Conservation (phyloP, 176 grass and related monocot genomes). For the Pontederia paniculata region DNA sequence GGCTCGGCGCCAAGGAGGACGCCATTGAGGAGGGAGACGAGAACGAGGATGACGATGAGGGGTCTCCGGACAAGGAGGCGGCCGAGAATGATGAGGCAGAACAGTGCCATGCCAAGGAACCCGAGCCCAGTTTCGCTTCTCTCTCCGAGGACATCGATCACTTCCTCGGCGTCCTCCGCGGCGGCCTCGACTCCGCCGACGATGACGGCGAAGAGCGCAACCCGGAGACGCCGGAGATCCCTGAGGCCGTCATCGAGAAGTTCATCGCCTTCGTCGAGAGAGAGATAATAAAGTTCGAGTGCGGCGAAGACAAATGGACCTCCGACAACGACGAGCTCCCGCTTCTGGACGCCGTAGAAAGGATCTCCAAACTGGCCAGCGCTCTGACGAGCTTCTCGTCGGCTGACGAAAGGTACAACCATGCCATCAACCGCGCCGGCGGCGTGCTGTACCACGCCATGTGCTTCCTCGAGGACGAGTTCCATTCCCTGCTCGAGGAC, state of each 20-base stretch:
- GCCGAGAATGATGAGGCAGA: background rate
- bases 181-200: background rate
- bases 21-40: slow-evolving; percentile 19
- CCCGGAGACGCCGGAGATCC: slow-evolving; percentile 20
- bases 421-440: slow-evolving; percentile 45
- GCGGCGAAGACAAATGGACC: slow-evolving; percentile 40
- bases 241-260: slow-evolving; percentile 43
- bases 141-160: slow-evolving; percentile 56
- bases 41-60: slow-evolving; percentile 7
- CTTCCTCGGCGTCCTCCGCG: slow-evolving; percentile 30
- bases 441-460: slow-evolving; percentile 58
- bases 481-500: slow-evolving; percentile 48
- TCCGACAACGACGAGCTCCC: slow-evolving; percentile 19
- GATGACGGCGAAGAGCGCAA: slow-evolving; percentile 2
- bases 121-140: slow-evolving; percentile 22
- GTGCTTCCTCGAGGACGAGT: slow-evolving; percentile 79
- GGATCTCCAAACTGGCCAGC: slow-evolving; percentile 24
- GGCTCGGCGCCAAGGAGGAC: slow-evolving; percentile 11
- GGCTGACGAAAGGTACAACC: slow-evolving; percentile 21
- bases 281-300: slow-evolving; percentile 47
- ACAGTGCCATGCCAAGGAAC: slow-evolving; percentile 2
- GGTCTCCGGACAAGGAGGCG: background rate
- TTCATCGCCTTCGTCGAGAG: slow-evolving; percentile 50
- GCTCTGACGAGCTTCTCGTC: slow-evolving; percentile 21
- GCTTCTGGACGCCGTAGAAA: slow-evolving; percentile 37